Percentiles rank a stretch among this genome's conserved stretches.
phyloP scores from a whole-genome alignment of 1,284 basidiomycete species.

The Malassezia dermatis region DNA sequence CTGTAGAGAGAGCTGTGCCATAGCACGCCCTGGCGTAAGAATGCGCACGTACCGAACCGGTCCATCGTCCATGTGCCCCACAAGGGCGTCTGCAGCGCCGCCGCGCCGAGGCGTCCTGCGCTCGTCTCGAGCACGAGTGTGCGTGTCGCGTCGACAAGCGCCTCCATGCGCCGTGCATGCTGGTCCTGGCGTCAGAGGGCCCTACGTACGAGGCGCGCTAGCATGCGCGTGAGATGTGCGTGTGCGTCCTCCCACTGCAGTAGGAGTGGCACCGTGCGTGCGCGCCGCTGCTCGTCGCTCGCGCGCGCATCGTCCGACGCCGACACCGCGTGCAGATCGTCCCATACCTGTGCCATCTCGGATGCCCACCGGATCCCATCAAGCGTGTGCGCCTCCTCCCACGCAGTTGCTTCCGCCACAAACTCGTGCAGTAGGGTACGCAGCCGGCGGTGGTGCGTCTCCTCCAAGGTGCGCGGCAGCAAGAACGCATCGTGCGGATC shows the following conservation, averaged over 20 bases:
- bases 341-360: slow-evolving; percentile 27
- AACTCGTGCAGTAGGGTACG: slow-evolving; percentile 26
- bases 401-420: slow-evolving; percentile 21
- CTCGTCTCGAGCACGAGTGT: slow-evolving; percentile 24
- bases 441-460: slow-evolving; percentile 32
- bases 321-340: slow-evolving; percentile 16
- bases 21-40: neutral
- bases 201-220: slow-evolving; percentile 24
- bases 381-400: slow-evolving; percentile 35
- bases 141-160: slow-evolving; percentile 19
- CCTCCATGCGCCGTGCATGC: slow-evolving; percentile 22
- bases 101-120: slow-evolving; percentile 22
- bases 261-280: slow-evolving; percentile 3
- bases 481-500: slow-evolving; percentile 17
- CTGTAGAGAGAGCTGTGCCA: slow-evolving; percentile 3
- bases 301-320: neutral
- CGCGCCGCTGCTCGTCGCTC: slow-evolving; percentile 15
- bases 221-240: slow-evolving; percentile 6
- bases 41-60: slow-evolving; percentile 24
- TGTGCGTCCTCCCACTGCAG: slow-evolving; percentile 12
- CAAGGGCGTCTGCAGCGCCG: slow-evolving; percentile 24
- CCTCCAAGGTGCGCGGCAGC: slow-evolving; percentile 28
- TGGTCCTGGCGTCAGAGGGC: slow-evolving; percentile 14
- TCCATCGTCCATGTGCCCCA: slow-evolving; percentile 40
- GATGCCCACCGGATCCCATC: slow-evolving; percentile 37